Conservation (phyloP, 306 rosid genomes). For the Phaseolus lunatus region DNA sequence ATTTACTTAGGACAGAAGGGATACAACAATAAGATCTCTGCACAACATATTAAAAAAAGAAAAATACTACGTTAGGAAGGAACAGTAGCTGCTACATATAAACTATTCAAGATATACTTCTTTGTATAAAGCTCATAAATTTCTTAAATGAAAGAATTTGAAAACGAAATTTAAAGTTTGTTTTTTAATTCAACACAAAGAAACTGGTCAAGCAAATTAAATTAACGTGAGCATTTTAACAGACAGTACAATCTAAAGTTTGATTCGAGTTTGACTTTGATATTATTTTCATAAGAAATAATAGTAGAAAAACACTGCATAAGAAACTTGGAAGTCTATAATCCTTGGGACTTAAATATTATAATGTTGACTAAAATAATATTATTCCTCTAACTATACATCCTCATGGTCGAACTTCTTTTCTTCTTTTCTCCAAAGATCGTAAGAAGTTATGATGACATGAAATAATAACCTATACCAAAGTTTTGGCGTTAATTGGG, state of each 20-base stretch:
- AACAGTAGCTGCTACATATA: background rate
- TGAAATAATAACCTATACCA: slow-evolving; percentile 50
- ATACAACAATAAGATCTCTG: slow-evolving; percentile 11
- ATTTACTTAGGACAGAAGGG: background rate
- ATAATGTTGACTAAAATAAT: slow-evolving; percentile 19
- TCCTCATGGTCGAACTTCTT: background rate
- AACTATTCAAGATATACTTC: background rate
- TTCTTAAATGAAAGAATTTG: too few relatives aligned
- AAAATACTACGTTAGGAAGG: background rate
- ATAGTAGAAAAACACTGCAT: background rate
- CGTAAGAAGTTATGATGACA: slow-evolving; percentile 44
- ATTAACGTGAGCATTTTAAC: background rate
- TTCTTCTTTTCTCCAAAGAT: slow-evolving; percentile 5
- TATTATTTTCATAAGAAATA: background rate
- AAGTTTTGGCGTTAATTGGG: slow-evolving; percentile 52
- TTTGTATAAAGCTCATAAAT: background rate
- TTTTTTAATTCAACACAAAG: background rate
- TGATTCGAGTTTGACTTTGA: slow-evolving; percentile 1
- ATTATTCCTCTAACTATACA: slow-evolving; percentile 27
- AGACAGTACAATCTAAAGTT: background rate
- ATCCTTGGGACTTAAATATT: background rate
- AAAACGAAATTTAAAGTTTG: background rate
- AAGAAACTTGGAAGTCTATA: background rate
- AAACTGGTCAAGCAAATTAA: background rate
- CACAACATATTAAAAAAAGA: background rate